Evolutionary conservation across 331 rosid species (phyloP).

Genomic region (Malus hybrid): DNA sequence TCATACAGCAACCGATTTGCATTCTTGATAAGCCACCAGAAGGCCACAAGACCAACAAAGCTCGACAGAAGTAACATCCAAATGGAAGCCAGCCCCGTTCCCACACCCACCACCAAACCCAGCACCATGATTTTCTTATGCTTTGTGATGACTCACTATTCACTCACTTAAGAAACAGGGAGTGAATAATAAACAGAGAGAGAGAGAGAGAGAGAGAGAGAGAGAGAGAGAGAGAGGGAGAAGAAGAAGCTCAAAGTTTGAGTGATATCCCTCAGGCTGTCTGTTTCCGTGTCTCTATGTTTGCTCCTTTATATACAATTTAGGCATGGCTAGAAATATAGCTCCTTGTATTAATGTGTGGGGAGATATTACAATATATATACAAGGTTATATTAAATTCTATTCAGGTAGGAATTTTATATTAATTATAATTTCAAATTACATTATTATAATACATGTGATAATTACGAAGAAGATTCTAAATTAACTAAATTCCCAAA

Average conservation of each 20-base stretch:
- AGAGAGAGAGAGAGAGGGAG: background rate
- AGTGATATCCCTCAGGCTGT: background rate
- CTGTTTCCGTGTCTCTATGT: background rate
- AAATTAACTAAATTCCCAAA: too few relatives aligned
- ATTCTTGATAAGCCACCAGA: constrained; percentile 31
- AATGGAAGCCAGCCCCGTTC: constrained; percentile 10
- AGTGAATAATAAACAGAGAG: background rate
- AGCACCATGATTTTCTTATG: background rate
- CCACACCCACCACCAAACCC: background rate
- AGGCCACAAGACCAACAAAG: constrained; percentile 1
- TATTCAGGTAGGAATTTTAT: too few relatives aligned
- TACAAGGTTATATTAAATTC: too few relatives aligned
- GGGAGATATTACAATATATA: too few relatives aligned
- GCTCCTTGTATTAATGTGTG: too few relatives aligned
- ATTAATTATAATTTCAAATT: too few relatives aligned
- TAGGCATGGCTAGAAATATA: too few relatives aligned
- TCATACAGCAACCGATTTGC: constrained; percentile 64
- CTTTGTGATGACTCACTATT: background rate
- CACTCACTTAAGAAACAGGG: too few relatives aligned
- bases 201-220: background rate
- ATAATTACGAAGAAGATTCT: too few relatives aligned
- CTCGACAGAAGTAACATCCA: background rate
- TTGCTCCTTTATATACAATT: background rate
- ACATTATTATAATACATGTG: too few relatives aligned
- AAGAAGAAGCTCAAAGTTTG: background rate